Evolutionary conservation across 495 filamentous ascomycete genomes (phyloP), one percentile per base, ranked within the genome.

Genomic region (Lasiosphaeris hirsuta): DNA sequence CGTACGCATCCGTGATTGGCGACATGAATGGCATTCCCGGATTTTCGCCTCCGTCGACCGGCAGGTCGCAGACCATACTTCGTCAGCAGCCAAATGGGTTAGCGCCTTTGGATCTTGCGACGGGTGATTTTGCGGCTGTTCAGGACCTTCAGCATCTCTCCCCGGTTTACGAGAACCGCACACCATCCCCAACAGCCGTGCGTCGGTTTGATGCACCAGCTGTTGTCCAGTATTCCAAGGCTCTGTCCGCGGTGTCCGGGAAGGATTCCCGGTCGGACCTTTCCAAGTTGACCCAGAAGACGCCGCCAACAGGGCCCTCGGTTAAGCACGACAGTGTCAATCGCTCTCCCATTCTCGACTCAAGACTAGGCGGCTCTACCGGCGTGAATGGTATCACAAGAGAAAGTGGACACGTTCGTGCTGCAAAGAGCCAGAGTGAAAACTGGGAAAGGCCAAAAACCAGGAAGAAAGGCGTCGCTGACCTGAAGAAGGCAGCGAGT

Each of bases 151-250:
- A 72, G 23, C 75, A 81, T 49, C 71, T 84, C 4, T 84, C 81
- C 13, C 81, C 81, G 1, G 81, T 84, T 0, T 81, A 81, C 47
- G 81, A 84, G 63, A 66, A 75, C 15, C 72, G 76, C 17, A 78
- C 79, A 2, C 78, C 80, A 3, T 80, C 81, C 1, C 78, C 79
- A 4, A 78, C 65, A 14, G 67, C 69, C 7, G 57, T 68, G 45
- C 66, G 75, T 14, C 75, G 70, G 57, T 66, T 72, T 42, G 76
- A 77, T 2, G 39, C 63, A 1, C 63, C 69, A 7, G 41, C 50
- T 2, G 40, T 55, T 17, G 40, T 41, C 0, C 53, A 61, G 10
- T 55, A 58, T 19, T 38, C 59, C 10, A 43, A 44, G 19, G 13
- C 11, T 1, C 42, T 45, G 7, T 11, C 56, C 11, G 47, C 10